phyloP scores from a whole-genome alignment of 148 eudicot species.

The Diospyros kaki region DNA sequence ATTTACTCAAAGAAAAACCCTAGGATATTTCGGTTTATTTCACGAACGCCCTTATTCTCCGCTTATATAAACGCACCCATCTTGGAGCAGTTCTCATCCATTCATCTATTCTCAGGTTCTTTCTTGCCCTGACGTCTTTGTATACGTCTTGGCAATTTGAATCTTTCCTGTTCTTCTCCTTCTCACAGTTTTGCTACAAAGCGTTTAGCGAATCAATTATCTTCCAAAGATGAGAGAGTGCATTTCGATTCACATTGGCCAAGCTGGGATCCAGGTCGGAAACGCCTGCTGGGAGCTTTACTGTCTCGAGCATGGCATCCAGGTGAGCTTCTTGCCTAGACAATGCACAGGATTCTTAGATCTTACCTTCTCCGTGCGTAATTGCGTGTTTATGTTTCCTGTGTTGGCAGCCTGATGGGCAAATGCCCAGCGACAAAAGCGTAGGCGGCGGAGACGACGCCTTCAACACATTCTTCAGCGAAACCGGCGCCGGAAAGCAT shows the following conservation, averaged over 20 bases:
- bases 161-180: slow-evolving; percentile 4
- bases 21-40: too few species aligned
- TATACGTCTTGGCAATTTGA: slow-evolving; percentile 14
- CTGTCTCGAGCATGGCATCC: slow-evolving; percentile 27
- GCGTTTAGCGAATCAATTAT: not conserved
- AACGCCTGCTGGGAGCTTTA: too few species aligned
- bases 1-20: too few species aligned
- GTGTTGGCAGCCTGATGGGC: slow-evolving; percentile 41
- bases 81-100: not conserved
- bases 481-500: slow-evolving; percentile 5
- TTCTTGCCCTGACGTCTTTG: slow-evolving; percentile 7
- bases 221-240: not conserved
- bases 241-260: too few species aligned
- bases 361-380: not conserved
- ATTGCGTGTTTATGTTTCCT: not conserved
- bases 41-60: too few species aligned
- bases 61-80: too few species aligned
- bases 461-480: slow-evolving; percentile 14
- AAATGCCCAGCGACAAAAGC: slow-evolving; percentile 40
- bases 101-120: not conserved
- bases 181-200: not conserved
- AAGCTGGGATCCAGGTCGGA: slow-evolving; percentile 26
- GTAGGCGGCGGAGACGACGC: slow-evolving; percentile 51
- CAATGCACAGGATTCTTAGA: too few species aligned
- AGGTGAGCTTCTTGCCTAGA: slow-evolving; percentile 12